phyloP scores from a whole-genome alignment of 2,329 filamentous ascomycete species.

The Alternaria sp. region DNA sequence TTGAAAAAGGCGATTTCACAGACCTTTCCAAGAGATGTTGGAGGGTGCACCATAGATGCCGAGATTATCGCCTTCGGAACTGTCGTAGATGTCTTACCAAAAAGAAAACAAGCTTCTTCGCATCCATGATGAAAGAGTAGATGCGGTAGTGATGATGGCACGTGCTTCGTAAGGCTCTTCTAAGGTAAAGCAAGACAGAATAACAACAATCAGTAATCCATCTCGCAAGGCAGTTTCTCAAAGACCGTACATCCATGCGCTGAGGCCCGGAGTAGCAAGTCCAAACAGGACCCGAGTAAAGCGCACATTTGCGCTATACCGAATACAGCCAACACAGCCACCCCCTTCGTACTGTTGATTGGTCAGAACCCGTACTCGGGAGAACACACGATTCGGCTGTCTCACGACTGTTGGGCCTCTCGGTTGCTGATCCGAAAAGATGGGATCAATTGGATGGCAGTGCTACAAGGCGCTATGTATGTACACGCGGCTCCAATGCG shows the following conservation, averaged over 20 bases:
- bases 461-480: slow-evolving; percentile 3
- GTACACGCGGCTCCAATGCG: slow-evolving; percentile 16
- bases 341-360: not conserved
- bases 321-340: not conserved
- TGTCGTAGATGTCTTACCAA: no score
- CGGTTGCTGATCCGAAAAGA: not conserved
- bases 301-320: not conserved
- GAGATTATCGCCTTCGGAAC: no score
- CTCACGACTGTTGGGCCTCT: not conserved
- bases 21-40: no score
- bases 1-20: not conserved
- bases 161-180: not conserved
- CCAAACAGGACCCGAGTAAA: slow-evolving; percentile 3
- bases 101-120: not conserved
- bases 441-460: not conserved
- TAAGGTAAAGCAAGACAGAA: not conserved
- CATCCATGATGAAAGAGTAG: not conserved
- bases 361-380: not conserved
- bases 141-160: not conserved
- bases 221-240: not conserved
- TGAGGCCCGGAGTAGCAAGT: not conserved
- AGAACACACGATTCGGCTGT: not conserved
- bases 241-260: not conserved
- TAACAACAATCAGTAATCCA: not conserved
- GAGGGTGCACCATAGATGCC: not conserved